Evolutionary conservation across 139 green algal genomes (phyloP), one percentile per base, ranked within the genome.

Genomic region (Coelastrella sp.): DNA sequence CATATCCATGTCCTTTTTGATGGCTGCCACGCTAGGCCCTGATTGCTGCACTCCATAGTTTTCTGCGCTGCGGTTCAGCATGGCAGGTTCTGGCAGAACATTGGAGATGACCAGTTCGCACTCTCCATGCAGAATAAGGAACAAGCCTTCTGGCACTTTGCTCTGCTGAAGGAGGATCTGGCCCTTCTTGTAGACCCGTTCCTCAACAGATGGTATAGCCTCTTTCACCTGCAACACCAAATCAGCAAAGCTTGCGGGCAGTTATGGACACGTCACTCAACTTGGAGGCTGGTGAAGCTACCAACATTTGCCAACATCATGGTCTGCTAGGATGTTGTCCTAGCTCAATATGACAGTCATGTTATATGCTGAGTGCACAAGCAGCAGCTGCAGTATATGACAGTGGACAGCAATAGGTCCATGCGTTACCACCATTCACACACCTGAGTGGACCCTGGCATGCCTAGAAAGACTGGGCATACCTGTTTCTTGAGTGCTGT

Each of bases 61-160:
- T 23, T 30, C 69, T 63, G 69, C 69, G 40, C 40, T 34, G 30
- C 73, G 32, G 45, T 57, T 62, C 4, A 15, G n/a, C n/a, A n/a
- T n/a, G n/a, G n/a, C n/a, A n/a, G n/a, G n/a, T 15, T 71, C 66
- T 32, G 34, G 34, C 35, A 74, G 66, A 35, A n/a, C 27, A 21
- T 68, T 15, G 23, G 40, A 59, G 5, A 81, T 38, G 0, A 69
- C 74, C 7, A 81, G 50, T 51, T 81, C 74, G 35, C 74, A 81
- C 17, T 45, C 81, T 57, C 87, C 87, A 23, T 45, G n/a, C 59
- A 86, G 76, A 19, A 90, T 86, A 48, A 88, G 82, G 87, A 88
- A 90, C 30, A 90, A 43, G 5, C 87, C 87, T 38, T 90, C 87
- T 1, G 87, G 87, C 27, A 88, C 57, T 48, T 84, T 32, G 15